Conservation (phyloP, 768 basidiomycete species). For the Agaricus blazei region DNA sequence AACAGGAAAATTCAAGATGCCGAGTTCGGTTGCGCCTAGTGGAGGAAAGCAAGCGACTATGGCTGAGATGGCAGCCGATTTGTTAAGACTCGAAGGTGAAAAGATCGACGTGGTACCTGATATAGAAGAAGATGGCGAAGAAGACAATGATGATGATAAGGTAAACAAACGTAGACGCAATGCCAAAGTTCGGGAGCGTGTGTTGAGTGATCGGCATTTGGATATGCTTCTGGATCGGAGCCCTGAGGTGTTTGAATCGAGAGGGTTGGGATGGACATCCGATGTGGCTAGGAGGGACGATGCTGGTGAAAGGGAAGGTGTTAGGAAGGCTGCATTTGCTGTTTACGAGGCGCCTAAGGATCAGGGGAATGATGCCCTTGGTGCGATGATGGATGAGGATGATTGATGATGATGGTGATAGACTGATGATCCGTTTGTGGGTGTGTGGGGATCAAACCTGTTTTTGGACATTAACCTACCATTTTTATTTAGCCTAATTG, state of each 20-base stretch:
- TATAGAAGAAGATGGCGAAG: conserved; percentile 43
- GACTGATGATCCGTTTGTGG: no score
- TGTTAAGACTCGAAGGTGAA: conserved; percentile 81
- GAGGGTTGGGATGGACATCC: conserved; percentile 75
- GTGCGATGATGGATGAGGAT: conserved; percentile 60
- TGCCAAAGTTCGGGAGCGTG: conserved; percentile 44
- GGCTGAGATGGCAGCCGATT: conserved; percentile 73
- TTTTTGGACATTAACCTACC: no score
- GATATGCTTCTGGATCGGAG: conserved; percentile 77
- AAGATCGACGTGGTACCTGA: conserved; percentile 82
- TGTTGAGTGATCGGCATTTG: conserved; percentile 81
- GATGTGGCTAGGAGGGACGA: conserved; percentile 7
- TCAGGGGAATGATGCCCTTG: conserved; percentile 62
- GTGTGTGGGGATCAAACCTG: no score
- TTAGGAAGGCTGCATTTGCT: conserved; percentile 61
- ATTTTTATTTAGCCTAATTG: no score
- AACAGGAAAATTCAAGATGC: conserved; percentile 79
- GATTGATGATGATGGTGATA: no score
- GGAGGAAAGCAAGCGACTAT: conserved; percentile 55
- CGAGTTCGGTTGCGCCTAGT: conserved; percentile 43
- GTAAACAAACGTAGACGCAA: background rate
- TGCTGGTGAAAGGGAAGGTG: conserved; percentile 12
- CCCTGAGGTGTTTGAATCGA: conserved; percentile 63
- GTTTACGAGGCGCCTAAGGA: conserved; percentile 68
- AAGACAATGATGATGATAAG: background rate